Evolutionary conservation across 2,329 filamentous ascomycete species (phyloP).

Genomic region (Apiospora hydei): DNA sequence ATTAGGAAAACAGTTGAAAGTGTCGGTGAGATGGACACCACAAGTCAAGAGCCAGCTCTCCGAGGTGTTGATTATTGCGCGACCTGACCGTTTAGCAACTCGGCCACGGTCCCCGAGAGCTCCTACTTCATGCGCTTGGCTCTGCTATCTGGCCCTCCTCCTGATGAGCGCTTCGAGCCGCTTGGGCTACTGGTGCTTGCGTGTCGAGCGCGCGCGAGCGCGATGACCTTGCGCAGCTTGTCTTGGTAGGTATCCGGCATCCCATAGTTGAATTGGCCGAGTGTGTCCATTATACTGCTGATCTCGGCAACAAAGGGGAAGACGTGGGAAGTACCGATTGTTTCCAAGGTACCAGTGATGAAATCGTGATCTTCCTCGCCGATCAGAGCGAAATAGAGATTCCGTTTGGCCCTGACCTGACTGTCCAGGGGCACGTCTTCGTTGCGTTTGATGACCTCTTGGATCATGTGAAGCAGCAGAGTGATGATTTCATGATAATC

Average conservation of each 20-base stretch:
- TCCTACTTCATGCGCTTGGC: conserved; percentile 38
- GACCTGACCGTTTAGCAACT: no score
- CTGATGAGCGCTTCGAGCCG: conserved; percentile 36
- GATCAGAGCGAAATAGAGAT: conserved; percentile 57
- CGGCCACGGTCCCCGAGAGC: background rate
- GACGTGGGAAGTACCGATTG: conserved; percentile 33
- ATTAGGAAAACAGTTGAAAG: conserved; percentile 23
- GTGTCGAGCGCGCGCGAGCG: conserved; percentile 35
- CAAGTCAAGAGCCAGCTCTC: conserved; percentile 9
- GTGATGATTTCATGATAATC: conserved; percentile 56
- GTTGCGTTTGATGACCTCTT: conserved; percentile 51
- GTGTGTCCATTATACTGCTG: conserved; percentile 40
- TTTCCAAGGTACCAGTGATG: conserved; percentile 50
- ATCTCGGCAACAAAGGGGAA: conserved; percentile 40
- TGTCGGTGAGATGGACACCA: conserved; percentile 31
- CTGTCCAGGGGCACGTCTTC: conserved; percentile 43
- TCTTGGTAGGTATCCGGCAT: conserved; percentile 29
- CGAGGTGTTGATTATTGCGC: background rate
- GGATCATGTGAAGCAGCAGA: conserved; percentile 56
- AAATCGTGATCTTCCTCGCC: conserved; percentile 54
- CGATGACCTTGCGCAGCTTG: conserved; percentile 41
- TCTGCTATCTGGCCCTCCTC: conserved; percentile 32
- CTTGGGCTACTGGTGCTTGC: conserved; percentile 26
- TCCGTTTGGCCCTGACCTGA: conserved; percentile 45
- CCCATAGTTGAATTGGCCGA: conserved; percentile 38